Conservation (phyloP, 2,329 filamentous ascomycete genomes). For the Domatiomyces globalis region DNA sequence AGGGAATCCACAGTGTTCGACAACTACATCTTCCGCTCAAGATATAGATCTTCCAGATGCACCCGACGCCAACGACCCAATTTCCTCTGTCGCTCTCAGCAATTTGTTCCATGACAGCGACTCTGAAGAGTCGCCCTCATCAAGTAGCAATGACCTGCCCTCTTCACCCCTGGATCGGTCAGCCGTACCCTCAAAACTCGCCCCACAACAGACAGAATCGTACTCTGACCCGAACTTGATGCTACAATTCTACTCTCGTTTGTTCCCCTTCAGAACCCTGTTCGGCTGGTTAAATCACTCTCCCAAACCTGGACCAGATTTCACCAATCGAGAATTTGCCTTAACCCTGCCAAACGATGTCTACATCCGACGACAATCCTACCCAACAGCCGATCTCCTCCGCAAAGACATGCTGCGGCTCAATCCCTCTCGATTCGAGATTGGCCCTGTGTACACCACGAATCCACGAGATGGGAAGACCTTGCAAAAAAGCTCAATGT, state of each 20-base stretch:
- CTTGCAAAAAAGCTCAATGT: slow-evolving; percentile 62
- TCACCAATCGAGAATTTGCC: slow-evolving; percentile 86
- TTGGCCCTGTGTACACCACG: slow-evolving; percentile 88
- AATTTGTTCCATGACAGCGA: slow-evolving; percentile 46
- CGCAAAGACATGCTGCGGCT: slow-evolving; percentile 81
- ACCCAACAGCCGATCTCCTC: slow-evolving; percentile 54
- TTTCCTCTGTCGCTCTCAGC: slow-evolving; percentile 34
- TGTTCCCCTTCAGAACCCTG: slow-evolving; percentile 86
- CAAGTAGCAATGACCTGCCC: slow-evolving; percentile 33
- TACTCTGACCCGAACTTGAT: slow-evolving; percentile 53
- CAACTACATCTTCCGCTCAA: slow-evolving; percentile 4
- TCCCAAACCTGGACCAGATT: slow-evolving; percentile 70
- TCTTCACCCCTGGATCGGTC: slow-evolving; percentile 20
- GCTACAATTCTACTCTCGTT: slow-evolving; percentile 83
- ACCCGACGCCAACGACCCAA: slow-evolving; percentile 3
- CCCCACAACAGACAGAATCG: slow-evolving; percentile 23
- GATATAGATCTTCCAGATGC: slow-evolving; percentile 17
- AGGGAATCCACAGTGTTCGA: slow-evolving; percentile 17
- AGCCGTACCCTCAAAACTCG: slow-evolving; percentile 26
- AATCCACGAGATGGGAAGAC: slow-evolving; percentile 91
- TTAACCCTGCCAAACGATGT: slow-evolving; percentile 88
- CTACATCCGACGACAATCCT: slow-evolving; percentile 83
- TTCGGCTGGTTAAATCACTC: slow-evolving; percentile 98
- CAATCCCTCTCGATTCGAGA: slow-evolving; percentile 90
- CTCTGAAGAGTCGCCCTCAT: slow-evolving; percentile 40